Evolutionary conservation across 495 filamentous ascomycete genomes (phyloP), one percentile per base, ranked within the genome.

Genomic region (Penicillium soppii): DNA sequence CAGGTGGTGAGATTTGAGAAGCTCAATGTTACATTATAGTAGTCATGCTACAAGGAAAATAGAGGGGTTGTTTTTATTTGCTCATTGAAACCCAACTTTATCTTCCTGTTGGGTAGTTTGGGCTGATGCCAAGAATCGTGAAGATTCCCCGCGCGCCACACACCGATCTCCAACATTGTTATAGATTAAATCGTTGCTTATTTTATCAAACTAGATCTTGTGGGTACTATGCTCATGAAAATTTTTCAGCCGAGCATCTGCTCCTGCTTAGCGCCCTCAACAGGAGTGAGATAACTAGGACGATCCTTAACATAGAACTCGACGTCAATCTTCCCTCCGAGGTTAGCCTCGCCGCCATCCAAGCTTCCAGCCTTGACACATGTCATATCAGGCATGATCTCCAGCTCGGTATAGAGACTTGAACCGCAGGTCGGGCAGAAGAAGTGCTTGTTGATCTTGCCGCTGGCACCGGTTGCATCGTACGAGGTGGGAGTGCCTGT

Each of bases 251-350:
- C 55, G 54, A 66, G 56, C 45, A 50, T 56, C 17, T 35, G 56
- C 53, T 71, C 66, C 67, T 78, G 76, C 60, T 75, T 71, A 5
- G 74, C 76, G n/a, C 72, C 74, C 42, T 68, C 60, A 2, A 66
- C 53, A 23, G 62, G 25, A 52, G 42, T 46, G 8, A 67, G 47
- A 46, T 75, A 79, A 20, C 45, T 43, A 33, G 66, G 43, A 10
- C 75, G 62, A 39, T 77, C 71, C 62, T 73, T 75, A 2, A 63
- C 62, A 41, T 79, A 79, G 35, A 79, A 72, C 65, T 79, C 76
- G 16, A 78, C 47, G 38, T 63, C 68, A 15, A 77, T 52, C 50
- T 68, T 71, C 20, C 59, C 57, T 0, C 57, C 46, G 8, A 73
- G 43, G 40, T 64, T 66, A 0, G 71, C 58, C 10, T 63, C 71